Conservation (phyloP, 1,284 basidiomycete species). For the Cystobasidium pallidum region DNA sequence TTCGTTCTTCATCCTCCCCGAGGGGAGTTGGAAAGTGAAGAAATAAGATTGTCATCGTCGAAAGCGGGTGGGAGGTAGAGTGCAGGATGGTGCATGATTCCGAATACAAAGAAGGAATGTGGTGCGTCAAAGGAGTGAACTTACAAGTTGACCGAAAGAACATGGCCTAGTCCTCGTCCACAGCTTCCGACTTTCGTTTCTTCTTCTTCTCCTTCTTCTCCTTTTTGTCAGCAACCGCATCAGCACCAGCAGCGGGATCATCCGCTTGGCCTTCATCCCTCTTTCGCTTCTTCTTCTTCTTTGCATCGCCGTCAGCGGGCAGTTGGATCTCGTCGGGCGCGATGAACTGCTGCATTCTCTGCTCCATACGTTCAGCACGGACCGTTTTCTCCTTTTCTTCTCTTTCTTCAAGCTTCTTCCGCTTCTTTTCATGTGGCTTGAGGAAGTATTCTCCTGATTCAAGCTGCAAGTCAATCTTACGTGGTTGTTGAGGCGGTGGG, state of each 20-base stretch:
- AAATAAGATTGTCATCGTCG: conserved; percentile 43
- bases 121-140: not conserved
- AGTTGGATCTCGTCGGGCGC: conserved; percentile 37
- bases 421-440: conserved; percentile 78
- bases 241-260: not conserved
- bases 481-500: conserved; percentile 89
- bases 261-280: conserved; percentile 25
- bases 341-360: conserved; percentile 40
- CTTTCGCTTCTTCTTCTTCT: conserved; percentile 49
- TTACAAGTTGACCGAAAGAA: not conserved
- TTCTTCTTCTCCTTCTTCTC: conserved; percentile 44
- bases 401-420: conserved; percentile 66
- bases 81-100: not conserved
- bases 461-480: conserved; percentile 93
- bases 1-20: conserved; percentile 39
- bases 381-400: conserved; percentile 66
- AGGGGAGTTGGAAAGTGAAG: conserved; percentile 45
- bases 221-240: conserved; percentile 4
- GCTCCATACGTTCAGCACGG: conserved; percentile 44
- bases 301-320: conserved; percentile 44
- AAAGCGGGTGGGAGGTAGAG: not conserved
- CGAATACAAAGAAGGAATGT: not conserved
- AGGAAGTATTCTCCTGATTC: conserved; percentile 98
- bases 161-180: conserved; percentile 15
- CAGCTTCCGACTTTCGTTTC: conserved; percentile 18